Conservation (phyloP, 768 basidiomycete species). For the Leccinum arenicola region DNA sequence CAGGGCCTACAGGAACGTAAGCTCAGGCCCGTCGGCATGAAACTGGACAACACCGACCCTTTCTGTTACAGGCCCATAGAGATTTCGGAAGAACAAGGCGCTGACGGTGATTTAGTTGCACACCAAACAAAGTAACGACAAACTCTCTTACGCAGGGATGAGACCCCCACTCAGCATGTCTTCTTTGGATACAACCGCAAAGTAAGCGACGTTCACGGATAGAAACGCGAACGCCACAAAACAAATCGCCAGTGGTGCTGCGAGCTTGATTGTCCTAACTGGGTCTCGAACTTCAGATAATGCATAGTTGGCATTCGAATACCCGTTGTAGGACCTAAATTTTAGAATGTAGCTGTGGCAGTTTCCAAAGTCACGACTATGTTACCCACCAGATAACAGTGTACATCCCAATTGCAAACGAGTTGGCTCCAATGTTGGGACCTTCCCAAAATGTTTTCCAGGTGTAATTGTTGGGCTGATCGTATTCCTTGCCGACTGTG, state of each 20-base stretch:
- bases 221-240: constrained; percentile 60
- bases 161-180: constrained; percentile 64
- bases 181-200: constrained; percentile 65
- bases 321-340: constrained; percentile 74
- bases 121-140: neutral
- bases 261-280: constrained; percentile 65
- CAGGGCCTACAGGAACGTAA: constrained; percentile 41
- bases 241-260: constrained; percentile 63
- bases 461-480: constrained; percentile 53
- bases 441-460: constrained; percentile 68
- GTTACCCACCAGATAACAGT: constrained; percentile 62
- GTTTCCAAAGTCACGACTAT: neutral
- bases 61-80: constrained; percentile 63
- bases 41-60: constrained; percentile 36
- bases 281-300: constrained; percentile 71
- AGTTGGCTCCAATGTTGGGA: constrained; percentile 50
- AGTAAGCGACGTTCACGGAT: constrained; percentile 69
- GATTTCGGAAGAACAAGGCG: constrained; percentile 71
- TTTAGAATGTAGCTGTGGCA: neutral
- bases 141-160: constrained; percentile 59
- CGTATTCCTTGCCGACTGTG: constrained; percentile 46
- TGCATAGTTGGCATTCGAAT: constrained; percentile 72
- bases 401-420: constrained; percentile 62
- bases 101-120: constrained; percentile 28
- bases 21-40: neutral